phyloP scores from a whole-genome alignment of 1,284 basidiomycete genomes.

The Trichosporon coremiiforme region DNA sequence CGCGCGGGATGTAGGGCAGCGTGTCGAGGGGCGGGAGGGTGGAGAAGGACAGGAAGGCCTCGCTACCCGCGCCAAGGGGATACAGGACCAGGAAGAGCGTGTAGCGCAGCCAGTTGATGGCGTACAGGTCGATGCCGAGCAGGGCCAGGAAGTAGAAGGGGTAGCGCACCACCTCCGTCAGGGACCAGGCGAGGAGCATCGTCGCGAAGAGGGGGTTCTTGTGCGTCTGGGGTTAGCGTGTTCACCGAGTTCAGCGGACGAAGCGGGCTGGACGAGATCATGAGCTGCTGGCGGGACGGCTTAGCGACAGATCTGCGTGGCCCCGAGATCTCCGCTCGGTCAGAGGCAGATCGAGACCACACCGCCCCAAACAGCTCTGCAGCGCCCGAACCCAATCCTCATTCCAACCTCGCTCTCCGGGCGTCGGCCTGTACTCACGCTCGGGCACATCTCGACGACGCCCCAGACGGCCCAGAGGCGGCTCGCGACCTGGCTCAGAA shows the following conservation, averaged over 20 bases:
- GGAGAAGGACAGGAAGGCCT: conserved; percentile 79
- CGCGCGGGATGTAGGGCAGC: conserved; percentile 41
- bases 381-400: too few species aligned
- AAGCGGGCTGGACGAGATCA: too few species aligned
- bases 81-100: conserved; percentile 92
- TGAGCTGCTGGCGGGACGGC: too few species aligned
- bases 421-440: conserved; percentile 41
- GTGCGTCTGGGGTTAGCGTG: conserved; percentile 61
- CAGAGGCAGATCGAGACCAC: too few species aligned
- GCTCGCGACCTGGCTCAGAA: conserved; percentile 81
- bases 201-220: conserved; percentile 79
- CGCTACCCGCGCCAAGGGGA: conserved; percentile 85
- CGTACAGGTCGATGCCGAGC: conserved; percentile 58
- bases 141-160: conserved; percentile 80
- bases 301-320: too few species aligned
- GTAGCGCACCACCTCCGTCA: conserved; percentile 91
- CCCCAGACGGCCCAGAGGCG: conserved; percentile 87
- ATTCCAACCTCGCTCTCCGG: too few species aligned
- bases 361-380: too few species aligned
- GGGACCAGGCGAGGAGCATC: conserved; percentile 92
- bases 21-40: conserved; percentile 67
- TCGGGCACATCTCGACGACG: conserved; percentile 64
- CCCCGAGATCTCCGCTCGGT: too few species aligned
- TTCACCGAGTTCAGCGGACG: background rate
- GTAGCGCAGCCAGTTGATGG: conserved; percentile 65